Base-by-base conservation (phyloP, 768 basidiomycete species). In the Lentinula boryana region DNA sequence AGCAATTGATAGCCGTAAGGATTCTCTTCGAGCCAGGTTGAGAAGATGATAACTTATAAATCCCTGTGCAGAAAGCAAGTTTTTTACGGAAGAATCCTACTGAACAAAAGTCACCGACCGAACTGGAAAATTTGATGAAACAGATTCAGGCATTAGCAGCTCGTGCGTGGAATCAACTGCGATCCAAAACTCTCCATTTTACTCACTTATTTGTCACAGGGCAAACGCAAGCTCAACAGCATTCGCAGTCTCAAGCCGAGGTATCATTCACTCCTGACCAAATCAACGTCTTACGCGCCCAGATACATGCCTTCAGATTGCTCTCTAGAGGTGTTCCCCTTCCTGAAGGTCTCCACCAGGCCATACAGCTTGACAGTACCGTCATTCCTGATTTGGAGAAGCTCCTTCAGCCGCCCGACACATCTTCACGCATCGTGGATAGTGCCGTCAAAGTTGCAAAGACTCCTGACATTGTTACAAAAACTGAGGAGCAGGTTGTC, bases 221-320 rank as follows among this genome's bases (percentile, higher is more conserved):
- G 65, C 68, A 69, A 70, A 70, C 57, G 75, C 65, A 65, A 63
- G 64, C 21, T 69, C 75, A 72, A 60, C 70, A 65, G 56, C 72
- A 70, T 33, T 72, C 44, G 70, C 83, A 58, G 71, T 78, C 12
- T 2, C 79, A 84, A 32, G 87, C 89, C 0, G 88, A 91, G 41
- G 84, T 93, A 33, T 88, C 89, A 4, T 93, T 95, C 68, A 87
- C 89, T 4, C 75, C 70, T 0, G 87, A 89, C 62, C 93, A 93
- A 67, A 85, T 93, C 51, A 78, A 76, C 60, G 82, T 87, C 9
- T 80, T 94, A n/a, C 83, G 89, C 13, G 85, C 88, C 0, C 92
- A 94, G 65, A 93, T 94, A 15, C 82, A 87, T 53, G 91, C 92
- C 3, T 93, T 87, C 76, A 91, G 88, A 68, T 79, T 85, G 63